These are phyloP conservation scores for Physcia stellaris DNA, from an alignment of 495 filamentous ascomycete species.

Conservation along the genomic window DNA sequence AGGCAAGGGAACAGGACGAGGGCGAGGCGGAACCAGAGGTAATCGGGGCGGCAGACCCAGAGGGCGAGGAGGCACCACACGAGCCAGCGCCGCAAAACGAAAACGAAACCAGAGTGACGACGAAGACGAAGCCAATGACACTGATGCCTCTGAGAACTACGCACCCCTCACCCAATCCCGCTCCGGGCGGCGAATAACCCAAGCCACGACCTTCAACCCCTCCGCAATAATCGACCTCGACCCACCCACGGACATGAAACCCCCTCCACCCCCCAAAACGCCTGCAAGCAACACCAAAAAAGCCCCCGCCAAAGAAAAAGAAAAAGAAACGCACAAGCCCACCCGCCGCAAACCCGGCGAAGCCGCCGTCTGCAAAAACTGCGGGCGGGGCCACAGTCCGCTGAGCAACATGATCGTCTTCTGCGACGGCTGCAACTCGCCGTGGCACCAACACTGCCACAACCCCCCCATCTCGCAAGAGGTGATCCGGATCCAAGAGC, in stretches of 20 bases:
- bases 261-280: constrained; percentile 22
- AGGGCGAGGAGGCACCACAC: constrained; percentile 9
- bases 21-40: not conserved
- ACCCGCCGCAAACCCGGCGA: constrained; percentile 30
- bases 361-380: constrained; percentile 52
- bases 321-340: constrained; percentile 26
- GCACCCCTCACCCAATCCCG: constrained; percentile 56
- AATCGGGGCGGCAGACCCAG: constrained; percentile 12
- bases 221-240: constrained; percentile 23
- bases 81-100: constrained; percentile 26
- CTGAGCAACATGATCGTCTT: constrained; percentile 79
- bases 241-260: constrained; percentile 19
- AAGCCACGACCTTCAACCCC: constrained; percentile 50
- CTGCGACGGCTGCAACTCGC: constrained; percentile 78
- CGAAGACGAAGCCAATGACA: constrained; percentile 31
- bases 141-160: constrained; percentile 34
- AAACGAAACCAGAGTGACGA: constrained; percentile 33
- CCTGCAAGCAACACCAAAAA: constrained; percentile 20
- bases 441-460: constrained; percentile 89
- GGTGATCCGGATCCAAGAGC: constrained; percentile 49
- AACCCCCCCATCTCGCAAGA: constrained; percentile 64
- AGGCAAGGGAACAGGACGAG: too few relatives aligned
- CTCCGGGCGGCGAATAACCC: constrained; percentile 69
- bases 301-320: constrained; percentile 2
- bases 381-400: constrained; percentile 63